Conservation (phyloP, 2,329 filamentous ascomycete species). For the Scolecobasidium constrictum region DNA sequence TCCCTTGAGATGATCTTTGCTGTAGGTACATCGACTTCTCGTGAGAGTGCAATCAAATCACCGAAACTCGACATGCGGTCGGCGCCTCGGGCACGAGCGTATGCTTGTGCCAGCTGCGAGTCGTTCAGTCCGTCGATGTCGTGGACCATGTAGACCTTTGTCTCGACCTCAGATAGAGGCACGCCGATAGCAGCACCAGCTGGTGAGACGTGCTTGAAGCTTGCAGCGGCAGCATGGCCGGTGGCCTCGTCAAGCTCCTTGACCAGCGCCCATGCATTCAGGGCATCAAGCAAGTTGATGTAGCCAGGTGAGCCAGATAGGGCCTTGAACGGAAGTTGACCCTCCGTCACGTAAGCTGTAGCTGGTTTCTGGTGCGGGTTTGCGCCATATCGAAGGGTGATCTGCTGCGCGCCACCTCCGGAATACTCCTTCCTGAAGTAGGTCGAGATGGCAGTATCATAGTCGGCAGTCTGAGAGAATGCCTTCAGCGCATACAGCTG, state of each 20-base stretch:
- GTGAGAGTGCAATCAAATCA: conserved; percentile 87
- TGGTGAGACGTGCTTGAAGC: conserved; percentile 98
- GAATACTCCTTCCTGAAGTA: conserved; percentile 99
- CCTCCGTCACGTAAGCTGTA: conserved; percentile 64
- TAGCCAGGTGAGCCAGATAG: conserved; percentile 84
- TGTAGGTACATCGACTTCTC: conserved; percentile 81
- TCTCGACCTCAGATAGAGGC: conserved; percentile 74
- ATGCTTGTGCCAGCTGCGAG: conserved; percentile 83
- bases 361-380: conserved; percentile 99
- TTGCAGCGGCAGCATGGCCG: conserved; percentile 80
- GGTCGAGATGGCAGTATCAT: conserved; percentile 85
- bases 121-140: conserved; percentile 83
- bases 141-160: conserved; percentile 97
- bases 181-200: conserved; percentile 91
- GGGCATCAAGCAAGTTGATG: conserved; percentile 90
- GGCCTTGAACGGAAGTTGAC: conserved; percentile 85
- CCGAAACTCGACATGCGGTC: conserved; percentile 99
- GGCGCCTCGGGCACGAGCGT: conserved; percentile 86
- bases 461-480: conserved; percentile 96
- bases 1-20: conserved; percentile 97
- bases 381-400: conserved; percentile 83
- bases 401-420: conserved; percentile 65
- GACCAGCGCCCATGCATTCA: conserved; percentile 94
- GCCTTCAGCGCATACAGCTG: conserved; percentile 92
- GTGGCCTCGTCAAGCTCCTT: conserved; percentile 90